Evolutionary conservation across 768 basidiomycete species (phyloP), one percentile per base, ranked within the genome.

Genomic region (Cytidiella melzeri): DNA sequence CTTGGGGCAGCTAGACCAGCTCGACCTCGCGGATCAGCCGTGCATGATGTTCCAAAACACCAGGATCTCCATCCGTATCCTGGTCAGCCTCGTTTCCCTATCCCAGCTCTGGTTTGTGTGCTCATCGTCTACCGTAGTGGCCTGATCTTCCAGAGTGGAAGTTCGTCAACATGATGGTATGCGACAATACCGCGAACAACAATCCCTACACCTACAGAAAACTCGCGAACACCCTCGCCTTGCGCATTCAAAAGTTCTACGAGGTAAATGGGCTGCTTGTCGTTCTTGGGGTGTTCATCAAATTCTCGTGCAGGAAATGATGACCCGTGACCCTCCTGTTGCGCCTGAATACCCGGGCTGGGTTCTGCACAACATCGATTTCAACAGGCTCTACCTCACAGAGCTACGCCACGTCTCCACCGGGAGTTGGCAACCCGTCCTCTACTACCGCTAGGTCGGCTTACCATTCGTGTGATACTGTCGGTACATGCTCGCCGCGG

Each of bases 351-450:
- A n/a, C n/a, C n/a, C n/a, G n/a, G n/a, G n/a, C n/a, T n/a, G n/a
- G n/a, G n/a, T n/a, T n/a, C n/a, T n/a, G n/a, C 9, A 34, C 30
- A 34, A 7, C 30, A 34, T 34, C 30, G 30, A 34, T 34, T 45
- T 48, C 30, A 15, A 48, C 15, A 23, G 23, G 1, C 43, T 53
- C 6, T 48, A 53, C 21, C 41, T 53, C 13, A 18, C 48, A 4
- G 52, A 53, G 28, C 52, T 53, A 13, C 46, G 46, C 41, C 40
- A 53, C 25, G 52, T 48, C 9, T 43, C 52, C 3, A 12, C 26
- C 5, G 52, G 52, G 26, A 48, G 47, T 15, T 34, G 30, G 30
- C 30, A 34, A 15, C 30, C 30, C 9, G 15, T 34, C 15, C 30
- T 34, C 9, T 34, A 34, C 30, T 34, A 34, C 30, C n/a, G n/a